Base-by-base conservation (phyloP, 2,329 filamentous ascomycete genomes). In the Aspergillus fumigatus region DNA sequence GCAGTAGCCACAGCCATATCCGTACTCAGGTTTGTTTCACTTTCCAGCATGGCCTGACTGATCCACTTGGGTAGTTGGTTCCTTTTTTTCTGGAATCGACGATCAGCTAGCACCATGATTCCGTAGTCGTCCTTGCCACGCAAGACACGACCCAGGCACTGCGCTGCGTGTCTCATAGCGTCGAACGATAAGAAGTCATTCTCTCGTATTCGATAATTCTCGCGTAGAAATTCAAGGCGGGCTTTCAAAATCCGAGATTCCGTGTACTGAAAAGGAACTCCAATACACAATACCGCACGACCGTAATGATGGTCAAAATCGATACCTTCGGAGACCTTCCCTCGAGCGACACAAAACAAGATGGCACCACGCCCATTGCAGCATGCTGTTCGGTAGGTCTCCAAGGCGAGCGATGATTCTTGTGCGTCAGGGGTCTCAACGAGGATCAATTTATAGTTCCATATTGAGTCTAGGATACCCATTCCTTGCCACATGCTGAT, bases 271-370 rank as follows among this genome's bases (percentile, higher is more conserved):
- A 97, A 99, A 0, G 94, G 94, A 1, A 97, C 93, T 45, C 94
- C 94, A 63, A 99, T 97, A 70, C 92, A 97, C 50, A 99, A 73
- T 75, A 99, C 95, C 11, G 93, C 94, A 54, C 94, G 88, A 41
- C 94, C 94, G 72, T 97, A 99, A 68, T 99, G 94, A 69, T 99
- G 94, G 73, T 99, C 94, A 68, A 99, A 99, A 84, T 99, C 94
- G 64, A 99, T 97, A 50, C 95, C 95, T 73, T 99, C 94, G 0
- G 89, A 94, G 8, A 99, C 95, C 73, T 99, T 99, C 32, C 94
- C 94, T 73, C 94, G 89, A 1, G 94, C 94, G 73, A 99, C 94
- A 71, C 93, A 97, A 4, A 99, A 84, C 2, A 99, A 79, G 14
- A 99, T 88, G 1, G 94, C 95, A 19, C 94, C 94, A 56, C 95